Evolutionary conservation across 768 basidiomycete species (phyloP), one percentile per base, ranked within the genome.

Genomic region (Pseudohyphozyma bogoriensis): DNA sequence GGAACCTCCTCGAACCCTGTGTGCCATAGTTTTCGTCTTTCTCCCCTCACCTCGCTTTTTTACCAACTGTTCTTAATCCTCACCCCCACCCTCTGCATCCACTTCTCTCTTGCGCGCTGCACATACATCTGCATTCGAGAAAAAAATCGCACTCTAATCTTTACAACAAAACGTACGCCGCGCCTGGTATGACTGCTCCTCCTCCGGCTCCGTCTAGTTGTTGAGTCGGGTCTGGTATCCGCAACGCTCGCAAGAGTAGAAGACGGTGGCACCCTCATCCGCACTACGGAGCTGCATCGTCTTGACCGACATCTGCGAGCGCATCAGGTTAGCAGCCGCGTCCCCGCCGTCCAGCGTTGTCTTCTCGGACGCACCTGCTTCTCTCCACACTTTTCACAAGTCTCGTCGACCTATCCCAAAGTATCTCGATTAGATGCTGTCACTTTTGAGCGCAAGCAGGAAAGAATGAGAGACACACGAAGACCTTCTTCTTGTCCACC

Each of bases 361-460:
- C n/a, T n/a, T n/a, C n/a, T n/a, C n/a, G n/a, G n/a, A n/a, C n/a
- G n/a, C n/a, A n/a, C n/a, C n/a, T n/a, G n/a, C n/a, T 54, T 42
- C 8, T 59, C 59, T n/a, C n/a, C n/a, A n/a, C 69, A 67, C 37
- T 64, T 61, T 29, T 89, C 89, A 70, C 93, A 96, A 74, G 85
- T 84, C 74, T 96, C 91, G 44, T 86, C 82, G 31, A 88, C 85
- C 90, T 95, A 66, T 1, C 20, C 26, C 46, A 35, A n/a, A 33
- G n/a, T 12, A 46, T 20, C 24, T n/a, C n/a, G n/a, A n/a, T n/a
- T n/a, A n/a, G n/a, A n/a, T n/a, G n/a, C n/a, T n/a, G n/a, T n/a
- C n/a, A n/a, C n/a, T n/a, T n/a, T n/a, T n/a, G n/a, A n/a, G n/a
- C n/a, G n/a, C n/a, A n/a, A n/a, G 33, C 2, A 3, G 31, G 1